Evolutionary conservation across 1,284 basidiomycete species (phyloP), one percentile per base, ranked within the genome.

Genomic region (Boletus sp.): DNA sequence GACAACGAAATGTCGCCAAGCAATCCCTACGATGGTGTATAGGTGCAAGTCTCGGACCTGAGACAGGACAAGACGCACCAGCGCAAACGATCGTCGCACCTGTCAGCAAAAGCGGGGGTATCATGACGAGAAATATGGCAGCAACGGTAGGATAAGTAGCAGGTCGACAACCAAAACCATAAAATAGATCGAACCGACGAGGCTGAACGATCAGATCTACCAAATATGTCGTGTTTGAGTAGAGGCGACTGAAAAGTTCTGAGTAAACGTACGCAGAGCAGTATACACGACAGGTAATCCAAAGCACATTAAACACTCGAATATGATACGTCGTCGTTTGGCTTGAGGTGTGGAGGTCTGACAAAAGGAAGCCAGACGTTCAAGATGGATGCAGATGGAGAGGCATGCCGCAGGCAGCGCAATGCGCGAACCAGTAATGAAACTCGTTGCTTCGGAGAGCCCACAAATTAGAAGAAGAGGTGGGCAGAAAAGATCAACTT

Each of bases 121-220:
- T 61, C 79, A 80, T 84, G 53, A 88, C 77, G 45, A 90, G 63
- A 53, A 84, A 68, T 58, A 87, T 68, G 0, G 81, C 77, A 11
- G 80, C 69, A 2, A 77, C 63, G 3, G 85, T 84, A 50, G 79
- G 76, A 66, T 84, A 83, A 16, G 80, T 78, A 0, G 86, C 78
- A 1, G 86, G 78, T 41, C 77, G 75, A 69, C 89, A 91, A 16
- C 89, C 89, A 61, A 83, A 80, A 59, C 84, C 78, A 66, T 83
- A 73, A 50, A 81, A 71, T 54, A 92, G 74, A 70, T 88, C 83
- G 72, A 89, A 91, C 49, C 89, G 82, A 72, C 84, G 82, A 59
- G 84, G 82, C 70, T 91, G 89, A 18, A 83, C 82, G 57, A 85
- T 71, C 42, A 82, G 67, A 65, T 89, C 88, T 90, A 59, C 12